These are phyloP conservation scores for Neltuma alba DNA, from an alignment of 306 rosid genomes.

Conservation along the genomic window DNA sequence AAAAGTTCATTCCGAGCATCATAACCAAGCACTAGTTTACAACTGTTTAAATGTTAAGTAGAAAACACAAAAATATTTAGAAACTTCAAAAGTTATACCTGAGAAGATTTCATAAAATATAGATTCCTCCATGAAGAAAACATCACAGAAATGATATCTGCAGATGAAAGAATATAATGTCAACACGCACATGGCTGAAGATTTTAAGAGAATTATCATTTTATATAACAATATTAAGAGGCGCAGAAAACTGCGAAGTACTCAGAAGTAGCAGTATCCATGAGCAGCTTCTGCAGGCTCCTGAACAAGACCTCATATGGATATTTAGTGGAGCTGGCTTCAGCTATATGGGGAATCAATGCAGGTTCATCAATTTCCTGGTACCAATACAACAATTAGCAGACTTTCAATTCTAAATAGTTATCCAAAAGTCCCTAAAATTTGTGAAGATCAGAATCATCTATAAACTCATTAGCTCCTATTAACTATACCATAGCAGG, in stretches of 20 bases:
- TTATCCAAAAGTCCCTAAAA: background rate
- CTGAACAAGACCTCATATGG: slow-evolving; percentile 25
- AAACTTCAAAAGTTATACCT: background rate
- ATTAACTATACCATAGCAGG: background rate
- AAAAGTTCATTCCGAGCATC: slow-evolving; percentile 2
- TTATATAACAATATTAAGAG: background rate
- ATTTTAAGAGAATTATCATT: slow-evolving; percentile 16
- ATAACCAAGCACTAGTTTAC: slow-evolving; percentile 8
- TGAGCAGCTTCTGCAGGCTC: slow-evolving; percentile 29
- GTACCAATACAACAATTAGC: background rate
- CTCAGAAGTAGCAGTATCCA: slow-evolving; percentile 31
- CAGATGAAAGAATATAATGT: slow-evolving; percentile 30
- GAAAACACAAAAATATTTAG: background rate
- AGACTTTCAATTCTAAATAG: background rate
- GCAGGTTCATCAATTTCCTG: slow-evolving; percentile 25
- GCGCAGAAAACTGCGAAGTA: background rate
- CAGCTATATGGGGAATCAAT: slow-evolving; percentile 23
- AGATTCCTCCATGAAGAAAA: slow-evolving; percentile 13
- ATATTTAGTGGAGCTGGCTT: slow-evolving; percentile 20
- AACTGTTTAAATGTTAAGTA: background rate
- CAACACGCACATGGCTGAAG: background rate
- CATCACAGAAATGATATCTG: slow-evolving; percentile 25
- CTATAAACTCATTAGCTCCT: background rate
- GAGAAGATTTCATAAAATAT: slow-evolving; percentile 23
- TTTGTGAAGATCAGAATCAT: background rate